Evolutionary conservation across 345 rosid genomes (phyloP).

Genomic region (Cochlearia excelsa): DNA sequence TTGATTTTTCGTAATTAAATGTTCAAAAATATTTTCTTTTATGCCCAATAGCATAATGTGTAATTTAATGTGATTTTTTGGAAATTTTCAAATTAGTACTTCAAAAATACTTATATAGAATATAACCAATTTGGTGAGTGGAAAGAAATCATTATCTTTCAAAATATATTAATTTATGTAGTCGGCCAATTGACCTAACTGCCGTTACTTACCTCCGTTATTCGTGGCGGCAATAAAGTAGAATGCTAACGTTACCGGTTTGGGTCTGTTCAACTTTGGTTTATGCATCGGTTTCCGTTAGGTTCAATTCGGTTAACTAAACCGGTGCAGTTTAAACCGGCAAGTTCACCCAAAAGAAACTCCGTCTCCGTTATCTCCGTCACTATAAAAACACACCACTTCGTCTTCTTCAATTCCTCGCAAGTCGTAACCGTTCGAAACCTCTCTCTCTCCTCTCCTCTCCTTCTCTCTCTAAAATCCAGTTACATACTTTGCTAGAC

Average conservation of each 20-base stretch:
- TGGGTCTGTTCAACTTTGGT: background rate
- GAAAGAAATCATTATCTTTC: background rate
- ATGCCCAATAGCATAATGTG: too few relatives aligned
- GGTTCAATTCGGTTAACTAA: slow-evolving; percentile 18
- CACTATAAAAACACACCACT: slow-evolving; percentile 29
- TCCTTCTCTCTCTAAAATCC: background rate
- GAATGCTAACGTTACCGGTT: slow-evolving; percentile 28
- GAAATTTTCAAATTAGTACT: too few relatives aligned
- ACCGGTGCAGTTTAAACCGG: slow-evolving; percentile 25
- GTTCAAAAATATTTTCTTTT: too few relatives aligned
- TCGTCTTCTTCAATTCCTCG: slow-evolving; percentile 27
- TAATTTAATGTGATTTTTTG: too few relatives aligned
- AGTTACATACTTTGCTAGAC: background rate
- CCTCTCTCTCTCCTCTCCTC: slow-evolving; percentile 1
- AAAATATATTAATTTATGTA: slow-evolving; percentile 2
- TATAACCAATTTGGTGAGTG: background rate
- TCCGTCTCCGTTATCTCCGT: slow-evolving; percentile 33
- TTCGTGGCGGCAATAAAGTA: slow-evolving; percentile 35
- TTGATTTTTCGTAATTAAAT: too few relatives aligned
- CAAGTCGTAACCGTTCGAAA: slow-evolving; percentile 14
- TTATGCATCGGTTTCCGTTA: slow-evolving; percentile 1
- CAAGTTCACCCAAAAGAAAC: background rate
- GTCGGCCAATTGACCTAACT: slow-evolving; percentile 36
- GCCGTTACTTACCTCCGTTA: slow-evolving; percentile 37
- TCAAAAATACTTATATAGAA: too few relatives aligned